A percentile compares a stretch with the other conserved stretches of the same genome.
These are phyloP conservation scores for Dalechampia spathulata DNA, from an alignment of 441 rosid species.

Conservation along the genomic window DNA sequence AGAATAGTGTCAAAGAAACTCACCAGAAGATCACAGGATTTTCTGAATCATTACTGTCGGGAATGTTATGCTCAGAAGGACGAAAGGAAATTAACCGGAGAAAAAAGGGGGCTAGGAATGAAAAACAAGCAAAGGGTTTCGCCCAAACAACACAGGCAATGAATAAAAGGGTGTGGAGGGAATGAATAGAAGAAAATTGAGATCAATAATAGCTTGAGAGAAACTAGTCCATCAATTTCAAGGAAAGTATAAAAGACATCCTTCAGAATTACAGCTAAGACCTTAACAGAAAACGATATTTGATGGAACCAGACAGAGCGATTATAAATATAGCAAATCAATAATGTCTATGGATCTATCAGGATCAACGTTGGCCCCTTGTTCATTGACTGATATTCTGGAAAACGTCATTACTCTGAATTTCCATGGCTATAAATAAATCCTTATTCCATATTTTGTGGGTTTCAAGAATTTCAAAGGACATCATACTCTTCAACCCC, in stretches of 20 bases:
- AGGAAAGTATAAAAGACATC: neutral
- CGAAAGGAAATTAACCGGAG: neutral
- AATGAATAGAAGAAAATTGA: neutral
- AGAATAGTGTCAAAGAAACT: neutral
- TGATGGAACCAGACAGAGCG: neutral
- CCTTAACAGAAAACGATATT: neutral
- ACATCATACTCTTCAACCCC: too few species aligned
- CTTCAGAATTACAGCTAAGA: neutral
- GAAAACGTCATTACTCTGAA: too few species aligned
- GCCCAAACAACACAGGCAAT: neutral
- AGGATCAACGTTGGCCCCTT: slow-evolving; percentile 6
- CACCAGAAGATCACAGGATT: neutral
- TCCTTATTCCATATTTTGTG: too few species aligned
- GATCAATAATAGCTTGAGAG: neutral
- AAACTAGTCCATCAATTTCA: neutral
- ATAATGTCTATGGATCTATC: neutral
- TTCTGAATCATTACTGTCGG: neutral
- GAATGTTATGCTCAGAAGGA: neutral
- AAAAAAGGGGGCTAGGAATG: neutral
- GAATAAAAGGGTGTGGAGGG: neutral
- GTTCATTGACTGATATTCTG: neutral
- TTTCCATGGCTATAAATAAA: too few species aligned
- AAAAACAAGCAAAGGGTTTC: neutral
- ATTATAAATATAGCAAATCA: neutral
- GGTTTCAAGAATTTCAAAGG: too few species aligned